These are phyloP conservation scores for Anacardium occidentale DNA, from an alignment of 345 rosid genomes.

Conservation along the genomic window DNA sequence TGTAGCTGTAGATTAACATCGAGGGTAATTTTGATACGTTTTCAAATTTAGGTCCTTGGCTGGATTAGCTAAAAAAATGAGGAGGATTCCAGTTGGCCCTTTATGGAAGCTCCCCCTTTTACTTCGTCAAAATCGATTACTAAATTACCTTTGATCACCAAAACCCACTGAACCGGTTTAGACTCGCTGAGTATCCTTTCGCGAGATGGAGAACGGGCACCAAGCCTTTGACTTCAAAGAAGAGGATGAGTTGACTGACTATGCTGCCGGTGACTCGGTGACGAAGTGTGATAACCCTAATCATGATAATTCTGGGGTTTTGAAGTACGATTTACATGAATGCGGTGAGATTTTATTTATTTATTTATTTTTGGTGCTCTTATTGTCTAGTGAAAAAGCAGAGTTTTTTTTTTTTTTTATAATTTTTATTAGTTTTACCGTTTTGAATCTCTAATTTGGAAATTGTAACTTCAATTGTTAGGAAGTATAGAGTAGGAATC, in stretches of 20 bases:
- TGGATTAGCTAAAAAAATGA: no score
- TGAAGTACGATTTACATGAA: constrained; percentile 47
- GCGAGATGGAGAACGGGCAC: constrained; percentile 50
- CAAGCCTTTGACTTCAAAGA: constrained; percentile 69
- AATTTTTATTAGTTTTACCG: neutral
- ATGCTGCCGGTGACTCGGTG: constrained; percentile 38
- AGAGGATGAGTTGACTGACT: constrained; percentile 66
- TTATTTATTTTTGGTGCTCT: neutral
- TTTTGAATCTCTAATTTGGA: neutral
- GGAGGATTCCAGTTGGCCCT: neutral
- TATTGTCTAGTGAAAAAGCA: neutral
- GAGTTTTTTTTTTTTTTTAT: neutral
- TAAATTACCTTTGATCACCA: neutral
- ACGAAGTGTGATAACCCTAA: constrained; percentile 66
- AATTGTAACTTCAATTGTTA: neutral
- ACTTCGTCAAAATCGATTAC: neutral
- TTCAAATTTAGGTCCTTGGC: no score
- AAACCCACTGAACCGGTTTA: neutral
- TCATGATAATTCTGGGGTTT: constrained; percentile 33
- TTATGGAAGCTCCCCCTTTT: neutral
- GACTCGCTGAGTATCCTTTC: constrained; percentile 14
- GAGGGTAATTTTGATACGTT: no score
- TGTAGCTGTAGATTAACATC: no score
- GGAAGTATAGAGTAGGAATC: neutral
- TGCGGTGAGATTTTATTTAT: constrained; percentile 48